Base-by-base conservation (phyloP, 768 basidiomycete species). In the Tephrocybe sp. region DNA sequence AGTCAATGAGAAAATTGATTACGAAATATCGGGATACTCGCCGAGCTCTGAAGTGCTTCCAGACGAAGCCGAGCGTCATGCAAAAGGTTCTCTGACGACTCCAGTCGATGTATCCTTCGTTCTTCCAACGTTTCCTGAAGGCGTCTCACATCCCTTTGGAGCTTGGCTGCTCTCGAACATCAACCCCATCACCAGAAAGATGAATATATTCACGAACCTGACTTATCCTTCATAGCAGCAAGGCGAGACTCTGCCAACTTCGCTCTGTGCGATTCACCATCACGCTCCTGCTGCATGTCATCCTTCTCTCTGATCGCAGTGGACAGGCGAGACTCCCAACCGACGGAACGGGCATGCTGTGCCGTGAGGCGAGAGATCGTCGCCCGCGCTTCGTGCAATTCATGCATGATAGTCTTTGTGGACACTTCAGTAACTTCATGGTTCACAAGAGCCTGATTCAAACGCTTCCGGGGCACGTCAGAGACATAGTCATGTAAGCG, bases 271-370 rank as follows among this genome's bases (percentile, higher is more conserved):
- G 77, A 68, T 55, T 91, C 88, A 44, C 76, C 75, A 47, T 90
- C 86, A 21, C 86, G 74, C 62, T 95, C 92, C 65, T 93, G 90
- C 52, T 81, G 85, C 67, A 89, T 77, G 63, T 95, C 92, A 32
- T 93, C 90, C 57, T 80, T 80, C 65, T 92, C 88, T 60, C 85
- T 84, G 44, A 84, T 70, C n/a, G 81, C 79, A 11, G 74, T 66
- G 11, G 78, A 76, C 25, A 94, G 65, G 9, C 81, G 80, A 8
- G 79, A 73, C 57, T 93, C 86, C 75, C 84, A 80, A 12, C 87
- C 87, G 13, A 83, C 73, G 13, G 86, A 79, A 41, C 85, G 82
- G 26, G 83, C 87, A 46, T 86, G 78, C 58, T 87, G 83, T 12
- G 80, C 77, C 13, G 80, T 83, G 39, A 93, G 66, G 26, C 86